phyloP scores from a whole-genome alignment of 2,329 filamentous ascomycete genomes.

The Monascus ruber region DNA sequence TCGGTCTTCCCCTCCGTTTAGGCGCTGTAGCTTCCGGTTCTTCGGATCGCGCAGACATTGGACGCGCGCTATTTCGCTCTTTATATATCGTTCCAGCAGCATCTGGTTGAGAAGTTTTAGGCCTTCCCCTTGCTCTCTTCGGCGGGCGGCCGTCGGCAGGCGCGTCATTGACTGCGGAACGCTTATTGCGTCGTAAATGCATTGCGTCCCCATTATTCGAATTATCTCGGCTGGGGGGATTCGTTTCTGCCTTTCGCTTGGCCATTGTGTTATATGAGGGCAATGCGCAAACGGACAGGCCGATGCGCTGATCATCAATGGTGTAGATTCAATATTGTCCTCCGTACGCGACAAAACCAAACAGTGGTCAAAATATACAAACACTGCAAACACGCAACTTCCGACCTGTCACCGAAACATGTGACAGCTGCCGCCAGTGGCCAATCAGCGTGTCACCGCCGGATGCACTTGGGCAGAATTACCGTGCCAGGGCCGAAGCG shows the following conservation, averaged over 20 bases:
- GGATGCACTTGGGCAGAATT: too few relatives aligned
- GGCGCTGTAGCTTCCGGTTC: slow-evolving; percentile 10
- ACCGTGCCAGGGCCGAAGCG: too few relatives aligned
- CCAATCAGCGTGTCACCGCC: too few relatives aligned
- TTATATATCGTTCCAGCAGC: slow-evolving; percentile 25
- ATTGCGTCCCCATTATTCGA: slow-evolving; percentile 34
- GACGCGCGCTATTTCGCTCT: slow-evolving; percentile 16
- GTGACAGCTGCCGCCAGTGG: not conserved
- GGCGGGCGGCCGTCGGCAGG: slow-evolving; percentile 23
- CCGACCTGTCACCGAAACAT: not conserved
- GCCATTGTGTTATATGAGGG: slow-evolving; percentile 18
- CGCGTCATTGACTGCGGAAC: slow-evolving; percentile 15
- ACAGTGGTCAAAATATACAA: not conserved
- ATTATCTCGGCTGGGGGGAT: slow-evolving; percentile 36
- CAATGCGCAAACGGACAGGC: not conserved
- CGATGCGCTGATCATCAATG: not conserved
- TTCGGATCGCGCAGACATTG: slow-evolving; percentile 10
- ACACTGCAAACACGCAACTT: not conserved
- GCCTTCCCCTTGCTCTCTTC: slow-evolving; percentile 27
- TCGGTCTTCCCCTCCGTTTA: slow-evolving; percentile 20
- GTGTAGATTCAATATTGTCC: not conserved
- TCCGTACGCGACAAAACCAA: not conserved
- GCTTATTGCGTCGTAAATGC: slow-evolving; percentile 18
- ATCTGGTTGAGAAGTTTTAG: slow-evolving; percentile 34
- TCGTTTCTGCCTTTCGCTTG: slow-evolving; percentile 30